Evolutionary conservation across 192 early-diverging fungal species (phyloP).

Genomic region (Glomus cerebriforme): DNA sequence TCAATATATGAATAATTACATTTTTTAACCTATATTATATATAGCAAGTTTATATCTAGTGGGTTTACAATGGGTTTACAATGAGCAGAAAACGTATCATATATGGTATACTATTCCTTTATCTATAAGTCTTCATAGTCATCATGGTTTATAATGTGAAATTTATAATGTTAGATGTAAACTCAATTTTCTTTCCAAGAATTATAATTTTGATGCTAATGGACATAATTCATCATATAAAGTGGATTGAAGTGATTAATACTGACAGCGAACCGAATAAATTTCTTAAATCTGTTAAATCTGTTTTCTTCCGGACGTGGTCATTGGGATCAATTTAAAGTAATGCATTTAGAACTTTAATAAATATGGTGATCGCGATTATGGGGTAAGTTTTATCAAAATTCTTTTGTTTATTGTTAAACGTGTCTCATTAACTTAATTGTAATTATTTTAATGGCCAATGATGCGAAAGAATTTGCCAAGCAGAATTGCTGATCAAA

Average conservation of each 20-base stretch:
- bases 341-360: too few relatives aligned
- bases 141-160: too few relatives aligned
- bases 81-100: too few relatives aligned
- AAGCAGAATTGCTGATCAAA: neutral
- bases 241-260: neutral
- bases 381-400: constrained; percentile 1
- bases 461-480: neutral
- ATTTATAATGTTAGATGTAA: too few relatives aligned
- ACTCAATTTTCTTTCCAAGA: too few relatives aligned
- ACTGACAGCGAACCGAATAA: neutral
- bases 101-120: too few relatives aligned
- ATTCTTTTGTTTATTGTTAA: neutral
- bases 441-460: neutral
- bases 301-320: constrained; percentile 23
- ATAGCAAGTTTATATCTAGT: too few relatives aligned
- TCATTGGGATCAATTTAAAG: constrained; percentile 28
- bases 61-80: too few relatives aligned
- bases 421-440: neutral
- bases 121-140: too few relatives aligned
- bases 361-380: constrained; percentile 18
- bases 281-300: neutral
- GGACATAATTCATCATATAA: too few relatives aligned
- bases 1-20: too few relatives aligned
- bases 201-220: neutral
- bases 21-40: too few relatives aligned